Conservation (phyloP, 495 filamentous ascomycete species). For the Lophiostoma macrostomum region DNA sequence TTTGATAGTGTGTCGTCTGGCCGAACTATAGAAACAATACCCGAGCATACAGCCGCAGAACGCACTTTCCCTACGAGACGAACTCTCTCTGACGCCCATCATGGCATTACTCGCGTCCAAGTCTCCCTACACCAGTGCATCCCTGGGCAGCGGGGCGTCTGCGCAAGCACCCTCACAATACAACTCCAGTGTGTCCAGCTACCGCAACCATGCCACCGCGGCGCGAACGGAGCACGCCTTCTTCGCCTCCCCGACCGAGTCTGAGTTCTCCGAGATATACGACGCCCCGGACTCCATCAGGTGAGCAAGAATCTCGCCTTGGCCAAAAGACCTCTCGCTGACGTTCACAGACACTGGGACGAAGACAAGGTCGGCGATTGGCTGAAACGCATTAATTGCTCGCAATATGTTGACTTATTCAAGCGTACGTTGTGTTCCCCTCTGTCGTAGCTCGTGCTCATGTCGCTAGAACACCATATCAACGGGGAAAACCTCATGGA, state of each 20-base stretch:
- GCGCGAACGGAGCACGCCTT: conserved; percentile 56
- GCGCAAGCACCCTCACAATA: conserved; percentile 52
- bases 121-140: conserved; percentile 61
- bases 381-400: conserved; percentile 83
- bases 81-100: too few species aligned
- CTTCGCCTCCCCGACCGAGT: conserved; percentile 86
- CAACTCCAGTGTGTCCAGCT: conserved; percentile 52
- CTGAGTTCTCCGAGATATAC: conserved; percentile 82
- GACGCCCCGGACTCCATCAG: conserved; percentile 59
- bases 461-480: conserved; percentile 75
- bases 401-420: conserved; percentile 89
- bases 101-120: conserved; percentile 91
- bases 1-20: conserved; percentile 4
- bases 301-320: conserved; percentile 43
- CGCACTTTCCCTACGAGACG: too few species aligned
- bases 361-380: conserved; percentile 88
- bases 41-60: neutral
- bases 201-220: conserved; percentile 54
- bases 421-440: conserved; percentile 55
- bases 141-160: conserved; percentile 55
- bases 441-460: conserved; percentile 14
- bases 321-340: neutral
- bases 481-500: conserved; percentile 95
- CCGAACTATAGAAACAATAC: neutral
- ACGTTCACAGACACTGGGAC: conserved; percentile 66